A percentile compares a stretch with the other conserved stretches of the same genome.
These are phyloP conservation scores for Zymoseptoria tritici DNA, from an alignment of 2,329 filamentous ascomycete species.

Conservation along the genomic window DNA sequence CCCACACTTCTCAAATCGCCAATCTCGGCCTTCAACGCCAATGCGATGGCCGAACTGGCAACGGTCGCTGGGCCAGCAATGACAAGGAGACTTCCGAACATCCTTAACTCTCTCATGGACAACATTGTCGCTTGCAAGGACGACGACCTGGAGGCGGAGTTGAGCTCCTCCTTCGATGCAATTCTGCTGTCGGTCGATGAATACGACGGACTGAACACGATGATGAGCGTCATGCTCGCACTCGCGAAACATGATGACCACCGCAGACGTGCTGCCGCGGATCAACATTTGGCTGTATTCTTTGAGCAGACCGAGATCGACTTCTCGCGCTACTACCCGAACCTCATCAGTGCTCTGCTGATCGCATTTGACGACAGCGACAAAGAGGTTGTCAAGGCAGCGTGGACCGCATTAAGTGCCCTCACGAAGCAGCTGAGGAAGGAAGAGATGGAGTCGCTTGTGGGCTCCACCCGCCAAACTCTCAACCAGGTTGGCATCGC, in stretches of 20 bases:
- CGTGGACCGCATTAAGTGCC: slow-evolving; percentile 78
- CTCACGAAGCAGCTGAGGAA: slow-evolving; percentile 87
- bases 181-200: slow-evolving; percentile 91
- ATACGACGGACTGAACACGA: slow-evolving; percentile 87
- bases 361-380: slow-evolving; percentile 90
- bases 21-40: slow-evolving; percentile 91
- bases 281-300: slow-evolving; percentile 75
- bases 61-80: slow-evolving; percentile 85
- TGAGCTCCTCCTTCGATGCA: slow-evolving; percentile 76
- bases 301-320: slow-evolving; percentile 74
- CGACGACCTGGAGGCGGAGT: slow-evolving; percentile 63
- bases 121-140: slow-evolving; percentile 75
- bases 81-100: slow-evolving; percentile 80
- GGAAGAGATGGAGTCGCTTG: slow-evolving; percentile 94
- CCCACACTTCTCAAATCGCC: slow-evolving; percentile 85
- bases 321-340: slow-evolving; percentile 92
- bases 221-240: slow-evolving; percentile 86
- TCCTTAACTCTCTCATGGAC: slow-evolving; percentile 91
- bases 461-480: slow-evolving; percentile 76
- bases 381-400: slow-evolving; percentile 72
- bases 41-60: slow-evolving; percentile 83
- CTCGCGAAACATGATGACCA: slow-evolving; percentile 92
- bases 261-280: slow-evolving; percentile 68
- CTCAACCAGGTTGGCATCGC: slow-evolving; percentile 82
- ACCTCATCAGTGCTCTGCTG: slow-evolving; percentile 82